Percentiles rank a stretch among this genome's conserved stretches.
Evolutionary conservation across 2,329 filamentous ascomycete genomes (phyloP).

Genomic region (Pleoardoris graminearum): DNA sequence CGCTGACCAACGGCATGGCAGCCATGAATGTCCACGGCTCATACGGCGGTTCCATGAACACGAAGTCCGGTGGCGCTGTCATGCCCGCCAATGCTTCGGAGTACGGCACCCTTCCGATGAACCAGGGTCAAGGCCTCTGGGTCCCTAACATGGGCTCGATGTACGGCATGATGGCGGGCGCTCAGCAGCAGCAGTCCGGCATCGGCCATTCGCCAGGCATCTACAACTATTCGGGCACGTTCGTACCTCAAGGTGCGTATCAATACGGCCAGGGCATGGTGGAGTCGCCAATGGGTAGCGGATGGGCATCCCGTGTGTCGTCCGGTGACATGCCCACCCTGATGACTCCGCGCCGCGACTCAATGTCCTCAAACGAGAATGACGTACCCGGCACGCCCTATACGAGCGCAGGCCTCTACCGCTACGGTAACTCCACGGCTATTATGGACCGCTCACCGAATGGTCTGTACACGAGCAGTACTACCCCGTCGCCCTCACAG

Average conservation of each 20-base stretch:
- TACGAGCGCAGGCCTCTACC: constrained; percentile 49
- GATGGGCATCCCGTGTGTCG: constrained; percentile 52
- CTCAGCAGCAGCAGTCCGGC: constrained; percentile 34
- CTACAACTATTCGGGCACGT: constrained; percentile 51
- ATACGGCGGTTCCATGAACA: constrained; percentile 35
- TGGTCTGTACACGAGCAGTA: constrained; percentile 52
- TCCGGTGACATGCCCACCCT: constrained; percentile 54
- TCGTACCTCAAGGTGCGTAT: constrained; percentile 49
- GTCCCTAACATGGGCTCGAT: constrained; percentile 40
- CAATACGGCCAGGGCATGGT: constrained; percentile 50
- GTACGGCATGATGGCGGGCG: constrained; percentile 40
- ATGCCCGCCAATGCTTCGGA: constrained; percentile 40
- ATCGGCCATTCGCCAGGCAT: constrained; percentile 46
- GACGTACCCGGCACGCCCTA: constrained; percentile 56
- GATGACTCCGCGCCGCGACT: constrained; percentile 57
- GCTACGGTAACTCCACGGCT: constrained; percentile 49
- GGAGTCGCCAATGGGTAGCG: constrained; percentile 51
- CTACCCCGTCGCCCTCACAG: constrained; percentile 56
- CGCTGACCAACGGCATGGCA: constrained; percentile 41
- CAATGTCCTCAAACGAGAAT: constrained; percentile 57
- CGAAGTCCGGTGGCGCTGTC: constrained; percentile 38
- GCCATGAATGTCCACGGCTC: constrained; percentile 43
- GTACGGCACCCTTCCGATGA: constrained; percentile 37
- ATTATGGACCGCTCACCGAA: constrained; percentile 56
- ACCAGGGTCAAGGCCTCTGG: constrained; percentile 45